Evolutionary conservation across 2,329 filamentous ascomycete species (phyloP), one percentile per base, ranked within the genome.

Genomic region (Neonectria faginata): DNA sequence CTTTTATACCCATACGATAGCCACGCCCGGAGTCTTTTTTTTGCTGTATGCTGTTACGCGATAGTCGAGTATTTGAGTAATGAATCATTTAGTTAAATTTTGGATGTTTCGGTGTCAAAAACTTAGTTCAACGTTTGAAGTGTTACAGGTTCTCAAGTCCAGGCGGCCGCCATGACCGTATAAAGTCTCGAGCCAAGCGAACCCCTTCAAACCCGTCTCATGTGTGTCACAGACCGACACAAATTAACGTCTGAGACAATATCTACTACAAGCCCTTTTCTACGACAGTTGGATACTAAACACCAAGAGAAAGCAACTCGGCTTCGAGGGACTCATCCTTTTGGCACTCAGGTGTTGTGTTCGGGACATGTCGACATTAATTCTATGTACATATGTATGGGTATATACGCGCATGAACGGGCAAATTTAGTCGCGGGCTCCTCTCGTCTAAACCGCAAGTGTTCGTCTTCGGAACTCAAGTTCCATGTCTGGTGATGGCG

Each of bases 391-490:
- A 53, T 11, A 8, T 36, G 56, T 44, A 47, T 51, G 42, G 54
- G 47, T 60, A 73, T 73, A 36, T 69, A 65, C 59, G 58, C 33
- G 58, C 62, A 56, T 65, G 55, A 47, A 45, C n/a, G 52, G 62
- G 42, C 18, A 39, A 29, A 52, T 51, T 58, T 41, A 60, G 48
- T 52, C 51, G 42, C 33, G 45, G 58, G 11, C 10, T 27, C 36
- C 41, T 56, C 53, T 61, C 29, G n/a, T 41, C 66, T 57, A 75
- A 64, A 54, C 60, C 29, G 48, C 67, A 48, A 69, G 55, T 4
- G 71, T 74, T 47, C 80, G 76, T 73, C 75, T 73, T 58, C 76
- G 74, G 57, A 83, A 83, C 59, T 82, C 71, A 5, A 83, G 67
- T 66, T 82, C 78, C 0, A 75, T 77, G 16, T 81, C 76, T 4